These are phyloP conservation scores for Alternaria sp. DNA, from an alignment of 2,329 filamentous ascomycete species.

Conservation along the genomic window DNA sequence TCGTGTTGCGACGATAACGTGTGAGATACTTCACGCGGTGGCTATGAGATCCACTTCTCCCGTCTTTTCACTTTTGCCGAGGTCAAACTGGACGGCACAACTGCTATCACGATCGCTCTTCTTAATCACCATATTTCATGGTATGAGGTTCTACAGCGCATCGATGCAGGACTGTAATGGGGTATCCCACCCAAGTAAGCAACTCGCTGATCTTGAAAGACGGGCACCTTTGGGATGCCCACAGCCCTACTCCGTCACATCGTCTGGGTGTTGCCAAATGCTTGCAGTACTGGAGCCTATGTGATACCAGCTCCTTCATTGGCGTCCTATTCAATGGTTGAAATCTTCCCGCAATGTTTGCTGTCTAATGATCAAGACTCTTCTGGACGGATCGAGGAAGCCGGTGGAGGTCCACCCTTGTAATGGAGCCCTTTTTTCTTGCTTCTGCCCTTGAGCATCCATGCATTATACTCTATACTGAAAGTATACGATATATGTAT, in stretches of 20 bases:
- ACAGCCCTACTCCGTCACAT: neutral
- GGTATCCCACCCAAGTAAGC: neutral
- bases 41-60: neutral
- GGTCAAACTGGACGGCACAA: slow-evolving; percentile 4
- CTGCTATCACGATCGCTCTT: neutral
- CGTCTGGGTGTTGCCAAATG: neutral
- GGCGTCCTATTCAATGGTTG: neutral
- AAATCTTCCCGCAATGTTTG: neutral
- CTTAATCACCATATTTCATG: neutral
- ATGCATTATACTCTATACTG: no score
- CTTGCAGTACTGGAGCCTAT: neutral
- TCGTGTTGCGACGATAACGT: neutral
- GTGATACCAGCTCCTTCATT: neutral
- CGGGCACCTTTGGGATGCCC: neutral
- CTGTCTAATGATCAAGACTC: no score
- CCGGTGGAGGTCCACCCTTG: no score
- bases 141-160: neutral
- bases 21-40: neutral
- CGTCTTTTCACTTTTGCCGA: slow-evolving; percentile 7
- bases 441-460: no score
- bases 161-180: neutral
- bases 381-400: no score
- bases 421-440: no score
- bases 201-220: neutral
- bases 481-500: no score